Percentiles rank a stretch among this genome's conserved stretches.
Conservation (phyloP, 495 filamentous ascomycete genomes). For the Hypoxylon lenormandii region DNA sequence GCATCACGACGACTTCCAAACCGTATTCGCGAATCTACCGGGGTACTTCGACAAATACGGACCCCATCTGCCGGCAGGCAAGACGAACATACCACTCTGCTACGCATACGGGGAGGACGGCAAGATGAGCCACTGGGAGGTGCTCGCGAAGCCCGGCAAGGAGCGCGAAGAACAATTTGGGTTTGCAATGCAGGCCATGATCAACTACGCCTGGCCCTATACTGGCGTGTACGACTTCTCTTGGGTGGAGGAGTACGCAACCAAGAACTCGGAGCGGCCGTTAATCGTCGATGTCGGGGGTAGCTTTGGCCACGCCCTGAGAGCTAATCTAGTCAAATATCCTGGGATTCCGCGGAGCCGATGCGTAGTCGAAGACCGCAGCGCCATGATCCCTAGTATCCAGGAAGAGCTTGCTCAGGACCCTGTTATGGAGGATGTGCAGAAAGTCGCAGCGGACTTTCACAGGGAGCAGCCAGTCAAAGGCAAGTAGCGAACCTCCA, state of each 20-base stretch:
- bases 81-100: constrained; percentile 45
- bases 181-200: constrained; percentile 49
- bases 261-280: constrained; percentile 18
- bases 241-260: constrained; percentile 32
- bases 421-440: constrained; percentile 36
- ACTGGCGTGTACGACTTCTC: constrained; percentile 53
- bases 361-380: constrained; percentile 53
- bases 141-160: constrained; percentile 37
- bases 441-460: constrained; percentile 48
- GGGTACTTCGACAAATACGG: constrained; percentile 53
- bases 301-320: constrained; percentile 50
- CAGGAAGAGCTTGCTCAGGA: constrained; percentile 31
- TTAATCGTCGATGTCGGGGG: constrained; percentile 56
- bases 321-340: constrained; percentile 38
- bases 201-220: constrained; percentile 41
- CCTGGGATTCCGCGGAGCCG: constrained; percentile 39
- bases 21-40: constrained; percentile 43
- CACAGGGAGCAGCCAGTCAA: constrained; percentile 49
- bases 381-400: constrained; percentile 40
- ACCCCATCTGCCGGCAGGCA: constrained; percentile 44
- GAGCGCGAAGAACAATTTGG: constrained; percentile 33
- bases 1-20: constrained; percentile 46
- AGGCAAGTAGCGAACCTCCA: constrained; percentile 26
- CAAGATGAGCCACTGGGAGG: constrained; percentile 43
- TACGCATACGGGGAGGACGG: constrained; percentile 42